Conservation (phyloP, 2,329 filamentous ascomycete genomes). For the Botrytis fabae region DNA sequence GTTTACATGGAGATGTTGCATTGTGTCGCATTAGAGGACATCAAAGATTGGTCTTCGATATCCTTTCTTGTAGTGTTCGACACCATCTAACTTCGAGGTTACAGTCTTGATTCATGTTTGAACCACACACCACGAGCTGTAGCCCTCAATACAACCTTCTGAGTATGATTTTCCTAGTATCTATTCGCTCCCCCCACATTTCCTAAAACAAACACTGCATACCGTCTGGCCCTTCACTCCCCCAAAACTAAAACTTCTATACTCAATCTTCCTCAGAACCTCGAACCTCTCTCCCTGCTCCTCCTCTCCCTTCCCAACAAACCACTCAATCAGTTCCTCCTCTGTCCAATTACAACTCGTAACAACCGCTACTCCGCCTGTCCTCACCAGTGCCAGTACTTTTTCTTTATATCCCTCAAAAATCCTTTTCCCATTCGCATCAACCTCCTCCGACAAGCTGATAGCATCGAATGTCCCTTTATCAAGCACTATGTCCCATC, state of each 20-base stretch:
- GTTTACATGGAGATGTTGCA: too few relatives aligned
- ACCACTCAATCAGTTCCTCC: constrained; percentile 79
- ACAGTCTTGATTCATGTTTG: too few relatives aligned
- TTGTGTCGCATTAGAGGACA: not conserved
- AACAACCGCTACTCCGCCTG: constrained; percentile 73
- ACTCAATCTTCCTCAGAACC: constrained; percentile 70
- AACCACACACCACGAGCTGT: not conserved
- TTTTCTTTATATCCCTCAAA: constrained; percentile 74
- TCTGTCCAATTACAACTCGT: constrained; percentile 99
- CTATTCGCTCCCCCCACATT: constrained; percentile 26
- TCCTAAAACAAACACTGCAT: constrained; percentile 79
- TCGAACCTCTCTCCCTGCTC: constrained; percentile 36
- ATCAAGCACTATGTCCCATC: constrained; percentile 92
- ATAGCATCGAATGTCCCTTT: constrained; percentile 98
- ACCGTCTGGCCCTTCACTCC: constrained; percentile 87
- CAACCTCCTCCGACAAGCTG: constrained; percentile 63
- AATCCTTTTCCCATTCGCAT: constrained; percentile 57
- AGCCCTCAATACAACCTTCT: not conserved
- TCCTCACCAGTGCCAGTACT: constrained; percentile 67
- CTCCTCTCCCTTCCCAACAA: constrained; percentile 54
- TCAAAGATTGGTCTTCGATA: too few relatives aligned
- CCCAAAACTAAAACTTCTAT: constrained; percentile 86
- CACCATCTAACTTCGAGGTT: not conserved
- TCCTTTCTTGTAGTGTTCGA: too few relatives aligned
- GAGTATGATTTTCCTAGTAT: not conserved